Conservation (phyloP, 2,329 filamentous ascomycete genomes). For the Apiospora marii region DNA sequence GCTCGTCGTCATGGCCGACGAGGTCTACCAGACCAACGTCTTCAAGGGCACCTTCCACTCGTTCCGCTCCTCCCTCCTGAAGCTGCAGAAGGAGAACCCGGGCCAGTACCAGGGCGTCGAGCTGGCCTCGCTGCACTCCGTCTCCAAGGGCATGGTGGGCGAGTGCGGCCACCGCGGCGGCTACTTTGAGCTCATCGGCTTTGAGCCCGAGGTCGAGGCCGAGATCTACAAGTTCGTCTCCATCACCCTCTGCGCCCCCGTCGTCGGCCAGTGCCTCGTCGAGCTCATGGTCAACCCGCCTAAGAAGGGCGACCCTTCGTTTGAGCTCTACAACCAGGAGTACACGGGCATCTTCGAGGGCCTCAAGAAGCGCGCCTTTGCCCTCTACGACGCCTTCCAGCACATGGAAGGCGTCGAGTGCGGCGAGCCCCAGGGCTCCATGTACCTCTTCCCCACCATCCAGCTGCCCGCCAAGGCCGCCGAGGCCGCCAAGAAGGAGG, state of each 20-base stretch:
- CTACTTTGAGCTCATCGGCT: slow-evolving; percentile 95
- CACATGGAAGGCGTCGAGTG: slow-evolving; percentile 97
- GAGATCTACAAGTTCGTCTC: slow-evolving; percentile 99
- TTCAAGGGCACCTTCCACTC: slow-evolving; percentile 94
- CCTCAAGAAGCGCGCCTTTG: slow-evolving; percentile 79
- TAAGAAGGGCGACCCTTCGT: slow-evolving; percentile 80
- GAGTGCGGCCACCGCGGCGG: slow-evolving; percentile 98
- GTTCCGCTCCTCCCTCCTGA: slow-evolving; percentile 89
- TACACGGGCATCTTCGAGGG: slow-evolving; percentile 84
- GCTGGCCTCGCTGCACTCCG: slow-evolving; percentile 89
- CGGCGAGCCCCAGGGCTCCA: slow-evolving; percentile 87
- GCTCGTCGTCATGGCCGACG: slow-evolving; percentile 91
- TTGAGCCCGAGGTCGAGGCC: slow-evolving; percentile 83
- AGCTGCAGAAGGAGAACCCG: slow-evolving; percentile 77
- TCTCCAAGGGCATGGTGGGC: slow-evolving; percentile 98
- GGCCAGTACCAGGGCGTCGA: slow-evolving; percentile 86
- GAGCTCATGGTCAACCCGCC: slow-evolving; percentile 99
- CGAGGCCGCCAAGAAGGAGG: slow-evolving; percentile 77
- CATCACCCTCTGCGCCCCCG: slow-evolving; percentile 95
- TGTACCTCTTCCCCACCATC: slow-evolving; percentile 99
- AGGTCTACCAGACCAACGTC: slow-evolving; percentile 99
- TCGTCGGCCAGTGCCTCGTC: slow-evolving; percentile 94
- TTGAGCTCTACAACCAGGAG: slow-evolving; percentile 83
- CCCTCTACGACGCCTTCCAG: slow-evolving; percentile 88
- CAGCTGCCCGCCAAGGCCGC: slow-evolving; percentile 77